Base-by-base conservation (phyloP, 441 rosid genomes). In the Euphorbia corollata region DNA sequence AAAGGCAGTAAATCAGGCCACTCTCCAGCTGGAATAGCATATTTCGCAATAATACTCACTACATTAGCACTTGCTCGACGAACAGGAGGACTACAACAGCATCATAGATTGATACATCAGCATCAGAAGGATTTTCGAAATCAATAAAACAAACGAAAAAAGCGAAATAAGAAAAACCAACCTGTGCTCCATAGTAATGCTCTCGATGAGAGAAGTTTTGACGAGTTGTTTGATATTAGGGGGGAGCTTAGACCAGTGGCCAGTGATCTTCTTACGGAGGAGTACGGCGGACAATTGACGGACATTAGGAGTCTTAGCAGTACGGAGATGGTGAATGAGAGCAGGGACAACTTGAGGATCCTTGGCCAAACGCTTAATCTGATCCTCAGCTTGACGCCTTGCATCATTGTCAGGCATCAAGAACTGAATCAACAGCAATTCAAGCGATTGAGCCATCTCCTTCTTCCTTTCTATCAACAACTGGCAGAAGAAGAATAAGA, bases 391-490 rank as follows among this genome's bases (percentile, higher is more conserved):
- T 73, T 95, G 98, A 61, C 97, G 79, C 38, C 99, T 81, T 9
- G 98, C 98, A 70, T 95, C 99, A 69, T 95, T 95, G 81, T 95
- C 99, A 2, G 99, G 99, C 99, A 95, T 95, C 79, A 95, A 77
- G 79, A 95, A 95, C 43, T 95, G 99, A 76, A 95, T 95, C 85
- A 95, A 69, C 61, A 95, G 68, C 65, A 95, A 77, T 70, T 95
- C 99, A 1, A 95, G 84, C 59, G 99, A 92, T 66, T 95, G 99
- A 53, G 98, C 89, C 99, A 95, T 94, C 34, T 38, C 54, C 64
- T 12, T 61, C 39, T 23, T 13, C 3, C 24, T 12, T n/a, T 47
- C 22, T 36, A 13, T 13, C 7, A 43, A 12, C 9, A 4, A 23
- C 9, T 1, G 2, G 30, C 10, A 0, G 50, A 59, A 4, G 13